phyloP scores from a whole-genome alignment of 1,139 yeast species.

The Yamadazyma atlantica region DNA sequence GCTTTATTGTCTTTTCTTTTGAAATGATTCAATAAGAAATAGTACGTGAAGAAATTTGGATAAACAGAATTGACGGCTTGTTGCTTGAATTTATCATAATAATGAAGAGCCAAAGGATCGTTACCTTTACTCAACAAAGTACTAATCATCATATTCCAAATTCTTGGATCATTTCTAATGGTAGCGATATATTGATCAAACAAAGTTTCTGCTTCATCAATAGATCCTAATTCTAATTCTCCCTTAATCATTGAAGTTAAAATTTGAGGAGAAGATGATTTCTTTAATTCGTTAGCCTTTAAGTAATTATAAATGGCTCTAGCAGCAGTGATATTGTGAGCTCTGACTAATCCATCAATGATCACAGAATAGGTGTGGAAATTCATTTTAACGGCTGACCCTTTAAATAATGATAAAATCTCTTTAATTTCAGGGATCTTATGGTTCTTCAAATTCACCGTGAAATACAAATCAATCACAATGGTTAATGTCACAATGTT shows the following conservation, averaged over 20 bases:
- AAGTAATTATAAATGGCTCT: constrained; percentile 42
- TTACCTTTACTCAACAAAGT: constrained; percentile 39
- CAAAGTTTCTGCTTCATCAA: constrained; percentile 45
- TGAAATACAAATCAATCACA: constrained; percentile 57
- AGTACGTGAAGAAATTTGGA: constrained; percentile 60
- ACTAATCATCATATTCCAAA: constrained; percentile 62
- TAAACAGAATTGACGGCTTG: constrained; percentile 20
- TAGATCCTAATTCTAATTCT: constrained; percentile 53
- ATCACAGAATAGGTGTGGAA: constrained; percentile 53
- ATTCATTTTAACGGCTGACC: constrained; percentile 45
- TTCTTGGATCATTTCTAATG: constrained; percentile 35
- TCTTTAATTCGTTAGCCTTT: constrained; percentile 27
- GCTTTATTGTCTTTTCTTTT: constrained; percentile 29
- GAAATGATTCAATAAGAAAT: constrained; percentile 51
- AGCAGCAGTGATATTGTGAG: constrained; percentile 53
- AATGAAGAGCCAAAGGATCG: constrained; percentile 38
- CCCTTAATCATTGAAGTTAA: constrained; percentile 60
- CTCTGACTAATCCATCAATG: constrained; percentile 55
- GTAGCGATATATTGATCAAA: constrained; percentile 43
- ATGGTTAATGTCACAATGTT: constrained; percentile 70
- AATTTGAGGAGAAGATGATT: constrained; percentile 36
- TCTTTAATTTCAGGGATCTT: constrained; percentile 40
- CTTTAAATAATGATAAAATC: constrained; percentile 44
- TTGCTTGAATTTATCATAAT: constrained; percentile 32
- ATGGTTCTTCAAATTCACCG: constrained; percentile 44